Evolutionary conservation across 495 filamentous ascomycete species (phyloP).

Genomic region (Evernia prunastri): DNA sequence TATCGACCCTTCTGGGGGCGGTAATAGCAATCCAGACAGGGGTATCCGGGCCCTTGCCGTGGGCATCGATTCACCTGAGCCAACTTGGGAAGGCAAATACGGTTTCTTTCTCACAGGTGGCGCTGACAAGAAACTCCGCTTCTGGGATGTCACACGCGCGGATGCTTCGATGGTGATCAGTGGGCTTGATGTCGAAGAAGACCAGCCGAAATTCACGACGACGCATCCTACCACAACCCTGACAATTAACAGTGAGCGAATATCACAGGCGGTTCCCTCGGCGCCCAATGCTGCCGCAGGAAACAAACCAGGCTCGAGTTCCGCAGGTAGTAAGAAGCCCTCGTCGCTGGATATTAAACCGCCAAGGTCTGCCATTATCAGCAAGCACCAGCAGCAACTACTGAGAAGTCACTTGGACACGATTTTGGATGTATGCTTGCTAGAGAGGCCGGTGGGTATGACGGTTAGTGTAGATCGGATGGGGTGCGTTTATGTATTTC

Average conservation of each 20-base stretch:
- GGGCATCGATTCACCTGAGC: conserved; percentile 44
- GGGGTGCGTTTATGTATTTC: conserved; percentile 90
- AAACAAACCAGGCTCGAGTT: conserved; percentile 29
- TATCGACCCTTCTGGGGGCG: conserved; percentile 47
- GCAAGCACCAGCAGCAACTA: conserved; percentile 76
- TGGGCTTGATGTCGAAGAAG: conserved; percentile 66
- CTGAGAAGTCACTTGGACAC: conserved; percentile 82
- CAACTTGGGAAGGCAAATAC: conserved; percentile 37
- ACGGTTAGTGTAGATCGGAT: conserved; percentile 81
- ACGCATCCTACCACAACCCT: conserved; percentile 62
- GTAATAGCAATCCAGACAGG: conserved; percentile 46
- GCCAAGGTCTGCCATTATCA: conserved; percentile 79
- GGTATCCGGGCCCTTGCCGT: conserved; percentile 47
- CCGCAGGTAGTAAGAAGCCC: neutral
- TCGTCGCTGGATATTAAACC: conserved; percentile 42
- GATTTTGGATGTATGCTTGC: conserved; percentile 77
- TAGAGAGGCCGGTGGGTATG: conserved; percentile 91
- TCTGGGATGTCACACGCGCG: conserved; percentile 76
- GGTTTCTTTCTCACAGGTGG: conserved; percentile 81
- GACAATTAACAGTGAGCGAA: conserved; percentile 64
- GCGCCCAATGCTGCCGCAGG: conserved; percentile 36
- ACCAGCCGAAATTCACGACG: conserved; percentile 63
- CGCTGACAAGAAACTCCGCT: conserved; percentile 82
- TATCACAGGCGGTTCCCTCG: conserved; percentile 42
- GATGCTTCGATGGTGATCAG: conserved; percentile 72